Percentiles rank a stretch among this genome's conserved stretches.
Conservation (phyloP, 2,329 filamentous ascomycete genomes). For the Aphanocladium album region DNA sequence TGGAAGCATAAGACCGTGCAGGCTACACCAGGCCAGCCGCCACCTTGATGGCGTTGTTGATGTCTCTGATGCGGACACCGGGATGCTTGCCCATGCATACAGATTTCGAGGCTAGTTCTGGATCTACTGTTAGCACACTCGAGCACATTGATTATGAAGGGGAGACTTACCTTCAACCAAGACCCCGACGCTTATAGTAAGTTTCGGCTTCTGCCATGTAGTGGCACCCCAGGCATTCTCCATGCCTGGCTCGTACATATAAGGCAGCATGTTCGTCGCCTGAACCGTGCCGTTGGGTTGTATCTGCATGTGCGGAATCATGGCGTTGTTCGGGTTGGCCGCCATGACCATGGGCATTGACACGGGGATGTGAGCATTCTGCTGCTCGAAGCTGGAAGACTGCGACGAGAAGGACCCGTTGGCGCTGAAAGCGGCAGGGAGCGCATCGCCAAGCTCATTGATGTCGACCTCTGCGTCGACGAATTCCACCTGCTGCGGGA, state of each 20-base stretch:
- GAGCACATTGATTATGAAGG: too few relatives aligned
- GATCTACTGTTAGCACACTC: not conserved
- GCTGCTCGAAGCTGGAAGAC: not conserved
- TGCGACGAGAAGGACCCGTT: not conserved
- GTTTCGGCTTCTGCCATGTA: conserved; percentile 25
- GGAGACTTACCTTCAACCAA: conserved; percentile 29
- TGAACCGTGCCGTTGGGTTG: not conserved
- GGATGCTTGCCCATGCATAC: conserved; percentile 37
- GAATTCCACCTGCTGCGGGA: conserved; percentile 57
- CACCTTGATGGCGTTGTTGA: conserved; percentile 28
- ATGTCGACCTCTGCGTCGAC: conserved; percentile 53
- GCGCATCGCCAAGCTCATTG: conserved; percentile 29
- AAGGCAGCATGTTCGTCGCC: not conserved
- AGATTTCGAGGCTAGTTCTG: conserved; percentile 31
- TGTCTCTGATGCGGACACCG: conserved; percentile 33
- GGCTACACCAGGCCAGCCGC: conserved; percentile 18
- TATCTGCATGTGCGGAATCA: not conserved
- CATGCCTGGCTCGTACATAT: conserved; percentile 8
- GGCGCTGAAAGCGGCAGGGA: not conserved
- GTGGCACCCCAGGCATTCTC: conserved; percentile 13
- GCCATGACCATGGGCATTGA: not conserved
- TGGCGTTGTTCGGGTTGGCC: not conserved
- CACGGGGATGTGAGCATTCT: not conserved
- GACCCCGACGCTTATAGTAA: conserved; percentile 31
- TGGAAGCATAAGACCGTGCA: not conserved